phyloP scores from a whole-genome alignment of 352 stramenopile species.

The Phytophthora megakarya region DNA sequence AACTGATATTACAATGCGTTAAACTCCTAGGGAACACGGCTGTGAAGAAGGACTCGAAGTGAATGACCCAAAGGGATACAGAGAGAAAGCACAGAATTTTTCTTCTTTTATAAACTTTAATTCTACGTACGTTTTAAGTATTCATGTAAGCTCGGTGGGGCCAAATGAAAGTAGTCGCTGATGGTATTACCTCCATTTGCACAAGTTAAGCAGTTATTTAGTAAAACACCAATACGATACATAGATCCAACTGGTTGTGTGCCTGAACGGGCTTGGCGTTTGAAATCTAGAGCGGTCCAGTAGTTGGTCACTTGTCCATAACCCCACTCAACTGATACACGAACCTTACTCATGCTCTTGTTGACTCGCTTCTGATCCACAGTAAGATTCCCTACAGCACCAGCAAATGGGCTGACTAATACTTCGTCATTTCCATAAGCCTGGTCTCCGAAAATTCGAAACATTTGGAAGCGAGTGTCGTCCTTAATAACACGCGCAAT shows the following conservation, averaged over 20 bases:
- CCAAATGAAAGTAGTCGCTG: not conserved
- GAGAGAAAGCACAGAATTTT: too few species aligned
- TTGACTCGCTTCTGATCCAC: not conserved
- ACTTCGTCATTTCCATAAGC: not conserved
- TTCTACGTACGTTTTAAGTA: not conserved
- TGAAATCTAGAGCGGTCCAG: not conserved
- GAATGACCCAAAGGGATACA: too few species aligned
- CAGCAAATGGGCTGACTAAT: not conserved
- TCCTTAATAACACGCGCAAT: not conserved
- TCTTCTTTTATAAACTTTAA: not conserved
- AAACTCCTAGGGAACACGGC: not conserved
- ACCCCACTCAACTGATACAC: not conserved
- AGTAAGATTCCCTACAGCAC: not conserved
- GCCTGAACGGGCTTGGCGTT: not conserved
- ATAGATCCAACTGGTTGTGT: not conserved
- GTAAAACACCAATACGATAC: not conserved
- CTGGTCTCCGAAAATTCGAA: not conserved
- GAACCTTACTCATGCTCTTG: not conserved
- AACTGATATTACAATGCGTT: not conserved
- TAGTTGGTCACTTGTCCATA: not conserved
- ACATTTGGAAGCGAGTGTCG: not conserved
- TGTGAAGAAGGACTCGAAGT: not conserved
- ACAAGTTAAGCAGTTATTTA: not conserved
- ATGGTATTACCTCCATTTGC: not conserved
- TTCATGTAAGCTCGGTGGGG: not conserved